phyloP scores from a whole-genome alignment of 2,329 filamentous ascomycete species.

The Fusarium sp. region DNA sequence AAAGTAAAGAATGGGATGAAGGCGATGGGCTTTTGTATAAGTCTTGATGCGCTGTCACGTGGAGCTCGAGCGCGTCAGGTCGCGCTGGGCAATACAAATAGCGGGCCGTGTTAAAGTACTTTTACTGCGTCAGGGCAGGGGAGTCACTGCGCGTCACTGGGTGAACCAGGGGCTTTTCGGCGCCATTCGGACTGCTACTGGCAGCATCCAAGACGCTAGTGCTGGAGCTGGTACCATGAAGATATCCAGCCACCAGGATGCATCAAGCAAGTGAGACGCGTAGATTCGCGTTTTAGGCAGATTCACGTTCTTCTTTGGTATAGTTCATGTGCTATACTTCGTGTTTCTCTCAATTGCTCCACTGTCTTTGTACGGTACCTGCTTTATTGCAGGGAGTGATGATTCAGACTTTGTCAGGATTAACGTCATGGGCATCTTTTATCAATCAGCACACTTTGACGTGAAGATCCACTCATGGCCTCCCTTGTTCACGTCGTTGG shows the following conservation, averaged over 20 bases:
- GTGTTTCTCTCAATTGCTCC: constrained; percentile 10
- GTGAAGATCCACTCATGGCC: neutral
- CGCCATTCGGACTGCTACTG: constrained; percentile 28
- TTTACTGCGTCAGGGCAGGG: constrained; percentile 14
- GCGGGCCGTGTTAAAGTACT: constrained; percentile 41
- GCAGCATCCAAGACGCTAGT: constrained; percentile 34
- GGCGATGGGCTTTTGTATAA: constrained; percentile 55
- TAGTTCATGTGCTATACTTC: constrained; percentile 22
- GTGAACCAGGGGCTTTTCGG: constrained; percentile 37
- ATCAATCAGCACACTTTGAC: constrained; percentile 50
- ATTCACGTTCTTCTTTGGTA: constrained; percentile 37
- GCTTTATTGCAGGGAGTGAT: constrained; percentile 32
- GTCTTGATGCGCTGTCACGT: constrained; percentile 54
- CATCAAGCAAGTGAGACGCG: constrained; percentile 38
- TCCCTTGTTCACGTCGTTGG: constrained; percentile 36
- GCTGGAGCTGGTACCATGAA: constrained; percentile 27
- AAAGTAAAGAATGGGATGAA: constrained; percentile 39
- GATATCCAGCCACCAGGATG: constrained; percentile 40
- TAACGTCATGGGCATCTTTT: constrained; percentile 41
- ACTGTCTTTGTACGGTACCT: constrained; percentile 21
- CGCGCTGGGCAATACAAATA: constrained; percentile 46
- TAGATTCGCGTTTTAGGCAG: constrained; percentile 40
- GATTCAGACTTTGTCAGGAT: constrained; percentile 43
- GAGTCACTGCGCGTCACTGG: constrained; percentile 41
- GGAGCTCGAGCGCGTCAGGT: constrained; percentile 49